These are phyloP conservation scores for Yarrowia keelungensis DNA, from an alignment of 805 yeast species.

Conservation along the genomic window DNA sequence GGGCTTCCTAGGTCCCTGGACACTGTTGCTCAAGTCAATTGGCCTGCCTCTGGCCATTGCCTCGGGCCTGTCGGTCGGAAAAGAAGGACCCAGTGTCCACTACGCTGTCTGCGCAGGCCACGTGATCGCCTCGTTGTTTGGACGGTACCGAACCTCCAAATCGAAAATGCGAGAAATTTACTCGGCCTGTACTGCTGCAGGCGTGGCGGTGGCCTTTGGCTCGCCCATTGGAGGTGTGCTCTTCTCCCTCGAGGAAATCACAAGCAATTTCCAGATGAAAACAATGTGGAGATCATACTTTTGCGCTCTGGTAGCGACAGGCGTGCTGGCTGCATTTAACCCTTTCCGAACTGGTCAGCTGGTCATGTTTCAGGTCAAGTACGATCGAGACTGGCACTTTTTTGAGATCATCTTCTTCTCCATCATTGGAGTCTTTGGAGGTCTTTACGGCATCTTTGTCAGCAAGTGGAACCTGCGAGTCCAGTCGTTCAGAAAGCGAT, in stretches of 20 bases:
- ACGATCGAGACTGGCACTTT: slow-evolving; percentile 84
- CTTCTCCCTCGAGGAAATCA: slow-evolving; percentile 90
- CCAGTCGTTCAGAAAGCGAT: slow-evolving; percentile 77
- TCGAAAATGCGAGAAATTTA: slow-evolving; percentile 61
- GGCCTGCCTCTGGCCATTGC: slow-evolving; percentile 91
- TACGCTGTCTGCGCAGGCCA: slow-evolving; percentile 97
- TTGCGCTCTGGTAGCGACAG: slow-evolving; percentile 86
- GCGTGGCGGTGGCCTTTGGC: slow-evolving; percentile 98
- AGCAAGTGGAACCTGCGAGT: slow-evolving; percentile 76
- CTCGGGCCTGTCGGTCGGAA: slow-evolving; percentile 91
- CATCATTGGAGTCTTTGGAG: slow-evolving; percentile 87
- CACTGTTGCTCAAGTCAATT: slow-evolving; percentile 75
- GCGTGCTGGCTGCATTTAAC: slow-evolving; percentile 77
- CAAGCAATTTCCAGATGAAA: slow-evolving; percentile 71
- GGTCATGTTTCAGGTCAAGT: slow-evolving; percentile 89
- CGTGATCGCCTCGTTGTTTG: slow-evolving; percentile 65
- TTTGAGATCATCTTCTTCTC: slow-evolving; percentile 81
- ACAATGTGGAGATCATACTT: slow-evolving; percentile 92
- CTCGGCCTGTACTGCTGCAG: slow-evolving; percentile 95
- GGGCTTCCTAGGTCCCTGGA: slow-evolving; percentile 76
- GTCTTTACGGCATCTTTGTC: slow-evolving; percentile 82
- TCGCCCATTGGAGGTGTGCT: slow-evolving; percentile 97
- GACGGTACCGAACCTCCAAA: slow-evolving; percentile 50
- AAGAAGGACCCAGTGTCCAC: slow-evolving; percentile 98
- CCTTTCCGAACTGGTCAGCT: slow-evolving; percentile 96